A percentile compares a stretch with the other conserved stretches of the same genome.
Evolutionary conservation across 1,284 basidiomycete species (phyloP).

Genomic region (Fistulinella staudtii): DNA sequence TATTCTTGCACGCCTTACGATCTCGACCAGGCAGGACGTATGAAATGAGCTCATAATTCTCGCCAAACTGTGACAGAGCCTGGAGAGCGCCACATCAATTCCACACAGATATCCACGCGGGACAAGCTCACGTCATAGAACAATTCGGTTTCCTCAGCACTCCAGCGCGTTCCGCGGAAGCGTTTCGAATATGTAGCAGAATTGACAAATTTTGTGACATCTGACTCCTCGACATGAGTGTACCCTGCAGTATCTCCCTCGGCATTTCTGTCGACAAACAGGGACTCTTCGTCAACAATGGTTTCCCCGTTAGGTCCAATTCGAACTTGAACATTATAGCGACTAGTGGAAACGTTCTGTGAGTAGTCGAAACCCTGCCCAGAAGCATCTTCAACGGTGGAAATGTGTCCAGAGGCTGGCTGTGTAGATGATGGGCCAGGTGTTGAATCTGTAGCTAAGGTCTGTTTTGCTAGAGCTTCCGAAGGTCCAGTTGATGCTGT

Average conservation of each 20-base stretch:
- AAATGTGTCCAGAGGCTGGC: slow-evolving; percentile 6
- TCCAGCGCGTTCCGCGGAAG: slow-evolving; percentile 76
- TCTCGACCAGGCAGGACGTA: slow-evolving; percentile 82
- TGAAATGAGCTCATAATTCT: slow-evolving; percentile 90
- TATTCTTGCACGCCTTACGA: slow-evolving; percentile 85
- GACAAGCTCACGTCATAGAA: slow-evolving; percentile 69
- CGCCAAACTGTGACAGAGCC: slow-evolving; percentile 85
- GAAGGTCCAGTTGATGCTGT: slow-evolving; percentile 17
- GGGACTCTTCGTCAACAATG: slow-evolving; percentile 75
- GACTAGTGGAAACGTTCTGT: slow-evolving; percentile 57
- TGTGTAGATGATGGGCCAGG: slow-evolving; percentile 8
- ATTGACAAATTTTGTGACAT: slow-evolving; percentile 80
- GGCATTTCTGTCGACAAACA: slow-evolving; percentile 66
- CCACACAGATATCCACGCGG: slow-evolving; percentile 1
- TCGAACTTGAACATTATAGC: slow-evolving; percentile 76
- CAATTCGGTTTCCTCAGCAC: slow-evolving; percentile 77
- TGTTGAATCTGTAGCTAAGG: background rate
- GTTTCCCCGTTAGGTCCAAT: slow-evolving; percentile 80
- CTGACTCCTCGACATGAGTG: slow-evolving; percentile 80
- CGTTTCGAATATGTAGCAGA: slow-evolving; percentile 79
- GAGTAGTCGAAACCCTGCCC: slow-evolving; percentile 66
- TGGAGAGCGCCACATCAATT: slow-evolving; percentile 30
- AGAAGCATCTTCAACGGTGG: slow-evolving; percentile 35
- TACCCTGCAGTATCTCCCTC: slow-evolving; percentile 66
- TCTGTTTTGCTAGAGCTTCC: slow-evolving; percentile 15